Percentiles rank a stretch among this genome's conserved stretches.
Conservation (phyloP, 805 yeast genomes). For the Saccharomycopsis guyanensis region DNA sequence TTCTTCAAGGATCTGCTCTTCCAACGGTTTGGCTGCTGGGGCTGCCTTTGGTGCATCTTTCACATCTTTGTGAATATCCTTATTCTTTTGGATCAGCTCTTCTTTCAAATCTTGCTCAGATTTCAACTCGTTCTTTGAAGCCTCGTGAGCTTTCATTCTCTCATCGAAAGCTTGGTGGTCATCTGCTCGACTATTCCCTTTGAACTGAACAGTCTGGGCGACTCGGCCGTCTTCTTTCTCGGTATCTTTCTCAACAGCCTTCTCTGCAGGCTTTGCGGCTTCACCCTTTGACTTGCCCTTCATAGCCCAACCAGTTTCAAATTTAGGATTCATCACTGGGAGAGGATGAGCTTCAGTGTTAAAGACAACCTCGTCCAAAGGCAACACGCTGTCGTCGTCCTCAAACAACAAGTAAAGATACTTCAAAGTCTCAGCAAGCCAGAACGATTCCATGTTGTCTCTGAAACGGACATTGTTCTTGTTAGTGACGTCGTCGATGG, state of each 20-base stretch:
- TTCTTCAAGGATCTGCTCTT: constrained; percentile 10
- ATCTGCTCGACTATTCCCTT: constrained; percentile 10
- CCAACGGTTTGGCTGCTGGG: constrained; percentile 15
- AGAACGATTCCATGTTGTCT: constrained; percentile 85
- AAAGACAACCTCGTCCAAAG: constrained; percentile 64
- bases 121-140: background rate
- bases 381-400: constrained; percentile 53
- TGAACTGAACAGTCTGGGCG: constrained; percentile 5
- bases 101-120: background rate
- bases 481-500: constrained; percentile 52
- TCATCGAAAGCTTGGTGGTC: constrained; percentile 1
- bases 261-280: background rate
- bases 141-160: background rate
- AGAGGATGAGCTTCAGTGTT: constrained; percentile 93
- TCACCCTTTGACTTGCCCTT: background rate
- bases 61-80: constrained; percentile 3
- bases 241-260: no score
- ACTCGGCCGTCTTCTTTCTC: constrained; percentile 23
- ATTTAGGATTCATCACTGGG: constrained; percentile 55
- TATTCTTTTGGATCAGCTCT: background rate
- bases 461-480: constrained; percentile 40
- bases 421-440: constrained; percentile 91
- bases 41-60: constrained; percentile 6
- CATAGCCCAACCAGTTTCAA: constrained; percentile 55
- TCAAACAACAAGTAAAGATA: constrained; percentile 76